Base-by-base conservation (phyloP, 495 filamentous ascomycete genomes). In the Thozetella sp. region DNA sequence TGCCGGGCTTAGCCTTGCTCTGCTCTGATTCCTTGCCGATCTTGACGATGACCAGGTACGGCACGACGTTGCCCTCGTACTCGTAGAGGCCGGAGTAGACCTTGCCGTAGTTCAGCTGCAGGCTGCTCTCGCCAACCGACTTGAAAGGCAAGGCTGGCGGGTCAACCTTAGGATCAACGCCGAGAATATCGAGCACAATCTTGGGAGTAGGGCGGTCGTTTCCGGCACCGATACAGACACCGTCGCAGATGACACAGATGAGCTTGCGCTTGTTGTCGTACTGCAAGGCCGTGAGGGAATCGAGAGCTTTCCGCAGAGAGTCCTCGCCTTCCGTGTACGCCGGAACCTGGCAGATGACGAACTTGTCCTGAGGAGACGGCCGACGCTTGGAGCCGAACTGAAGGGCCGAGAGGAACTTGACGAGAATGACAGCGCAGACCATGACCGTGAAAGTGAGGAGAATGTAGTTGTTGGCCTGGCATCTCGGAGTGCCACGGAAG, bases 251-350 rank as follows among this genome's bases (percentile, higher is more conserved):
- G 51, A 97, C 92, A 70, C 87, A 93, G 69, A 97, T 93, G 53
- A 97, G 82, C 74, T 97, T 97, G 55, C 93, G 80, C 80, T 99
- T 99, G 76, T 99, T 97, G 74, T 99, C 95, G 64, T 99, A 99
- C 57, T 95, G 88, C 34, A 99, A 82, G 19, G 93, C 92, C 19
- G 95, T 97, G 59, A 97, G 82, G 2, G 95, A 98, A 70, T 99
- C 95, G 4, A 99, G 83, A 27, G 92, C 93, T 67, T 96, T 93
- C 51, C 95, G 83, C 22, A 99, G 76, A 20, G 92, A 89, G 71
- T 99, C 93, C 77, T 99, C 95, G 59, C 93, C 95, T 79, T 99
- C 95, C 0, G 95, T 99, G 70, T 99, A 99, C 13, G 95, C 95
- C 20, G 95, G 95, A 55, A 99, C 92, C 73, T 97, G 90, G 78